Percentiles rank a stretch among this genome's conserved stretches.
Evolutionary conservation across 768 basidiomycete genomes (phyloP).

Genomic region (Phallus indusiatus): DNA sequence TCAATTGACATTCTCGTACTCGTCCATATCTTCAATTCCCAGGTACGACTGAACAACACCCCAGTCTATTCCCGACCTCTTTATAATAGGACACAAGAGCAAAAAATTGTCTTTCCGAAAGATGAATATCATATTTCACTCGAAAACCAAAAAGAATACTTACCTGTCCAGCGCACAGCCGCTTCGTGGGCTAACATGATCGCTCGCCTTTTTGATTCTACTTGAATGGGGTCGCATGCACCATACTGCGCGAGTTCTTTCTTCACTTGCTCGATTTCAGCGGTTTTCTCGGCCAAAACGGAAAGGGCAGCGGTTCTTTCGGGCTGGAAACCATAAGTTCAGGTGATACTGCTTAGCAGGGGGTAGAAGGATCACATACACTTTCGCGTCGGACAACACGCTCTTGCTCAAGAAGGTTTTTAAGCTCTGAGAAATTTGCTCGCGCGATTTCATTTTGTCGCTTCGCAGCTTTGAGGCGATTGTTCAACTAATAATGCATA

Average conservation of each 20-base stretch:
- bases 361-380: conserved; percentile 26
- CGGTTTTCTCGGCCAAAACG: conserved; percentile 37
- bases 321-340: conserved; percentile 32
- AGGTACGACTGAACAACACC: background rate
- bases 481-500: conserved; percentile 40
- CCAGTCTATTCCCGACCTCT: conserved; percentile 2
- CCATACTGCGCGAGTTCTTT: conserved; percentile 70
- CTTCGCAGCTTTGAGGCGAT: conserved; percentile 40
- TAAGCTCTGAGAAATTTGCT: conserved; percentile 42
- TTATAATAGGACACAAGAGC: background rate
- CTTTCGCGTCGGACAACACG: conserved; percentile 46
- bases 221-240: conserved; percentile 73
- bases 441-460: conserved; percentile 34
- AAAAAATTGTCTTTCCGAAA: conserved; percentile 6
- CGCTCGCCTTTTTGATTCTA: conserved; percentile 69
- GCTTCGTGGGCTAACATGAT: conserved; percentile 75
- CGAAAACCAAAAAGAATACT: conserved; percentile 16
- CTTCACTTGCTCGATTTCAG: conserved; percentile 42
- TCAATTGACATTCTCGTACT: conserved; percentile 4
- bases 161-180: conserved; percentile 83
- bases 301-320: conserved; percentile 45
- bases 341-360: background rate
- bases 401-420: conserved; percentile 39
- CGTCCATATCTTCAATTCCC: conserved; percentile 1
- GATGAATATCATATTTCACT: background rate